Evolutionary conservation across 352 stramenopile species (phyloP).

Genomic region (Thalassiosira mediterranea): DNA sequence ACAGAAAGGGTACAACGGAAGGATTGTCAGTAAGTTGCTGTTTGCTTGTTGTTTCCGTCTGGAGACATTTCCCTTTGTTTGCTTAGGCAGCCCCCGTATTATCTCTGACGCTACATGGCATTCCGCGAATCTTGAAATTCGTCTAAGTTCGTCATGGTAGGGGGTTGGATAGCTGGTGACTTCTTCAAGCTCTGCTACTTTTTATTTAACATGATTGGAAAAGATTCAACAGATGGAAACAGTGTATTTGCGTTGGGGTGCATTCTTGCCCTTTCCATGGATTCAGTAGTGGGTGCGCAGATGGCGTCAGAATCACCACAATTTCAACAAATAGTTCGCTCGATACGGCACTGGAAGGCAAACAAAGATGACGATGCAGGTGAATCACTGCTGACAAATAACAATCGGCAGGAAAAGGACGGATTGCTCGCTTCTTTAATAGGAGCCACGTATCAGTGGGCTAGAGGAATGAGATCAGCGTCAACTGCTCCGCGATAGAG

Average conservation of each 20-base stretch:
- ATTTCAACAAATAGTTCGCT: constrained; percentile 38
- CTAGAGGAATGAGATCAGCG: not conserved
- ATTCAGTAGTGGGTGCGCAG: constrained; percentile 50
- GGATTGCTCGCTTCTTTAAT: constrained; percentile 22
- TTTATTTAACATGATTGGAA: constrained; percentile 35
- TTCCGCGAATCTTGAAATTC: too few relatives aligned
- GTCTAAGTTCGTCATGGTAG: constrained; percentile 60
- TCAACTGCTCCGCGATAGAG: constrained; percentile 7
- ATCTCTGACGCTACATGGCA: too few relatives aligned
- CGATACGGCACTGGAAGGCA: constrained; percentile 32
- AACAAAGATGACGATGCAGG: constrained; percentile 40
- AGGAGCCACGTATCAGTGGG: constrained; percentile 16
- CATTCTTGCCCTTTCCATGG: constrained; percentile 43
- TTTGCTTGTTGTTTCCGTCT: too few relatives aligned
- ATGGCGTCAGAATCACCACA: constrained; percentile 30
- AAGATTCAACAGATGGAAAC: constrained; percentile 22
- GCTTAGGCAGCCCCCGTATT: too few relatives aligned
- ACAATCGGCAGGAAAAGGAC: constrained; percentile 13
- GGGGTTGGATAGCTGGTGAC: constrained; percentile 51
- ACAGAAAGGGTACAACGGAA: constrained; percentile 40
- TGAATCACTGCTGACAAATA: constrained; percentile 21
- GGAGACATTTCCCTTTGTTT: too few relatives aligned
- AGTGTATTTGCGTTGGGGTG: constrained; percentile 50
- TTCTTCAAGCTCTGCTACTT: constrained; percentile 63
- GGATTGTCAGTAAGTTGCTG: constrained; percentile 50